Evolutionary conservation across 2,329 filamentous ascomycete species (phyloP), one percentile per base, ranked within the genome.

Genomic region (Ustilaginoidea virens): DNA sequence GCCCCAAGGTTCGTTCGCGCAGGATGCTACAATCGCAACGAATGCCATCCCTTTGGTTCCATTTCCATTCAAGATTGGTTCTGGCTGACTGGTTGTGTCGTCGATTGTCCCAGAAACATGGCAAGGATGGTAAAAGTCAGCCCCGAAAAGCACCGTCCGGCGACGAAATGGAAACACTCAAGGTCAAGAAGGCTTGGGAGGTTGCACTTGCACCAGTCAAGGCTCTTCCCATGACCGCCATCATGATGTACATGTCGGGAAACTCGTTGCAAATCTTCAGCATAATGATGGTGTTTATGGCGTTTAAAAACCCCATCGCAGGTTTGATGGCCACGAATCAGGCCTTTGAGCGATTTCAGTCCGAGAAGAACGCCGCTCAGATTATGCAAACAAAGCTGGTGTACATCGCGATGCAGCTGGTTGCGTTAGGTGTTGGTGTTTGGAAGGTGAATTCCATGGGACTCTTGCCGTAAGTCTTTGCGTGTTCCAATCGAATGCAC

Each of bases 201-300:
- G 71, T 98, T 25, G 87, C 90, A 23, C 72, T 98, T 27, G 87
- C 79, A 2, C 90, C 90, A 1, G 78, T 90, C 37, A 98, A 98
- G 62, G 76, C 79, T 50, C 66, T 98, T 26, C 90, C 90, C 33
- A 98, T 98, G 90, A 96, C 92, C 33, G 86, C 78, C 38, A 87
- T 98, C 52, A 94, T 94, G 76, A 96, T 96, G 85, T 98, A 98
- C 68, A 98, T 98, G 90, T 92, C 87, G 18, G 90, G 90, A 46
- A 98, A 96, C 60, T 85, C 82, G 36, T 71, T 98, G 26, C 90
- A 98, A 53, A 96, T 98, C 41, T 98, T 98, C 63, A 92, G 80
- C 56, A 96, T 98, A 57, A 96, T 96, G 83, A 98, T 96, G 86
- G 87, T 96, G 12, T 86, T 87, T 46, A 96, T 94, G 80, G 76